phyloP scores from a whole-genome alignment of 306 rosid species.

The Acacia melanoxylon region DNA sequence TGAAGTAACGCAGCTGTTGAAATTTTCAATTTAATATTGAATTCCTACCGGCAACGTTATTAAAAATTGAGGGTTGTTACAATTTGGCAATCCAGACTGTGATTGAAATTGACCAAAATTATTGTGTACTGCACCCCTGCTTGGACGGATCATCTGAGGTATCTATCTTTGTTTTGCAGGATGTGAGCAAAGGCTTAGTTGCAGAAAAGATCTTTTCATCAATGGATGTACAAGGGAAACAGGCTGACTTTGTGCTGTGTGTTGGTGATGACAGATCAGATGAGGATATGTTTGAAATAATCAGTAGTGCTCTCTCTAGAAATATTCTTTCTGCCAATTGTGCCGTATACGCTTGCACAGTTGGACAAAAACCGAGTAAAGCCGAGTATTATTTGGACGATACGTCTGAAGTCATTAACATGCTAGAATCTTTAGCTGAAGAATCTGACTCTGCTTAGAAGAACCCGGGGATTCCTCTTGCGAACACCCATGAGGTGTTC shows the following conservation, averaged over 20 bases:
- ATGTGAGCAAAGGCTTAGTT: conserved; percentile 49
- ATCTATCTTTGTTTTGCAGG: conserved; percentile 34
- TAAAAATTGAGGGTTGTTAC: not conserved
- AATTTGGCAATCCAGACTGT: not conserved
- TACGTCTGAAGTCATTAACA: conserved; percentile 43
- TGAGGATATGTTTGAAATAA: conserved; percentile 56
- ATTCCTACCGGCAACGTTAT: not conserved
- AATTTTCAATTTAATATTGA: not conserved
- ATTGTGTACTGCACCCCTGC: not conserved
- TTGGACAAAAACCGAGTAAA: conserved; percentile 56
- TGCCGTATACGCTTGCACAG: conserved; percentile 52
- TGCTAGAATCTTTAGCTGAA: conserved; percentile 45
- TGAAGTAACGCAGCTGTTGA: not conserved
- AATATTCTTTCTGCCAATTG: conserved; percentile 38
- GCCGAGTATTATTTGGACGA: conserved; percentile 51
- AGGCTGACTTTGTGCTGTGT: conserved; percentile 56
- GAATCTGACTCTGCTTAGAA: conserved; percentile 31
- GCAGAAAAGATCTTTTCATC: conserved; percentile 53
- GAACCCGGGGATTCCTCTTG: conserved; percentile 26
- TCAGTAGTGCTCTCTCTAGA: conserved; percentile 30
- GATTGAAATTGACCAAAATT: not conserved
- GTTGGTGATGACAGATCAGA: conserved; percentile 61
- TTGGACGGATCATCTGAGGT: not conserved
- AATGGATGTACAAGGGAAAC: conserved; percentile 48
- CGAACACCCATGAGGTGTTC: not conserved